Base-by-base conservation (phyloP, 345 rosid species). In the Odontarrhena argentea region DNA sequence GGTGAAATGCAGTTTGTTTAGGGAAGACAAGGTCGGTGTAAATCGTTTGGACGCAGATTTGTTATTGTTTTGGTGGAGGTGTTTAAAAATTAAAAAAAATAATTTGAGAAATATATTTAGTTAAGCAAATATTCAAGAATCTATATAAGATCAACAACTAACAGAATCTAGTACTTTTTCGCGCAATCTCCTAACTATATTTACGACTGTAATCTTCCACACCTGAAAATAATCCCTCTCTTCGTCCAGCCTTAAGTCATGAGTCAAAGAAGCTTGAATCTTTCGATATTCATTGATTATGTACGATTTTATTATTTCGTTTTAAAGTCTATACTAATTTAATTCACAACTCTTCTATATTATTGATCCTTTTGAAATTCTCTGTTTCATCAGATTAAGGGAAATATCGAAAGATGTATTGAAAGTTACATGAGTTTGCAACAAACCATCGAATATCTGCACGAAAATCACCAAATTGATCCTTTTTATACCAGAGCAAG, bases 1-100 rank as follows among this genome's bases (percentile, higher is more conserved):
- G 75, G 57, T 64, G 59, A 64, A 64, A 40, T 28, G 12, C 26
- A 63, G 9, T 54, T 70, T 54, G 49, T 70, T 61, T 53, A 54
- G 74, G 49, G 40, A 45, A 34, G 14, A 41, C 1, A 26, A 40
- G 28, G 38, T 44, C 7, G 54, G 8, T 63, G 63, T 38, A 64
- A 37, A 63, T 63, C 26, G 40, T 28, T 63, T 15, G 2, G 42
- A 47, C 58, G 64, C 43, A 71, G 18, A 61, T 22, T 26, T 43
- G 47, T 70, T 61, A 30, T 52, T 61, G 6, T 26, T 46, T 25
- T 11, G 28, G 25, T 15, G 41, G 8, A 38, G 10, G 35, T 38
- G 9, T 48, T 37, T 37, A 24, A 42, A 18, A 18, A 18, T 0
- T 0, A 18, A 18, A 18, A 18, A 18, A 18, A 18, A 46, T 11